Evolutionary conservation across 106 monocot genomes (phyloP).

Genomic region (Dendrobium officinale): DNA sequence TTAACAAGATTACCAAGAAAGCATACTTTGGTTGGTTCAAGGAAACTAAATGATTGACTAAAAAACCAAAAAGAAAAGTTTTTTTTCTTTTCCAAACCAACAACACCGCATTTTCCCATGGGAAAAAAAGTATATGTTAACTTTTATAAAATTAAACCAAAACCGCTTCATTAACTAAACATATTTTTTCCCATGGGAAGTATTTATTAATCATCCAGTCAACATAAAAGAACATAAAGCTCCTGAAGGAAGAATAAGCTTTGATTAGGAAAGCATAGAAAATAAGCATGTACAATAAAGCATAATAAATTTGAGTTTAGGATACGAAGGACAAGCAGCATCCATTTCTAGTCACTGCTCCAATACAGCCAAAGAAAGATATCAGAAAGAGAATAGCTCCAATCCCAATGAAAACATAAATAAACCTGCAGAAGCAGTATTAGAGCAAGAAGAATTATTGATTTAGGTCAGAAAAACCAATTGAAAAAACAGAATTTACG

Average conservation of each 20-base stretch:
- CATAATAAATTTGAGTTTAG: constrained; percentile 9
- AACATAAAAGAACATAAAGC: neutral
- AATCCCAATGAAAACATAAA: constrained; percentile 61
- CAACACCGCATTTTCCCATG: neutral
- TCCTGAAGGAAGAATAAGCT: neutral
- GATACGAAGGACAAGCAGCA: constrained; percentile 82
- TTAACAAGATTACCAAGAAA: constrained; percentile 66
- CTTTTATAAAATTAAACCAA: neutral
- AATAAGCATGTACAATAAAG: neutral
- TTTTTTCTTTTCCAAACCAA: neutral
- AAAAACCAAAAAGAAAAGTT: neutral
- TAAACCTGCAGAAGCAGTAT: constrained; percentile 48
- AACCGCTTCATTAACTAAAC: no score
- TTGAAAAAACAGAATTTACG: neutral
- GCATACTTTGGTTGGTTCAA: constrained; percentile 65
- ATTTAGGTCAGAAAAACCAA: neutral
- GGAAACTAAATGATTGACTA: constrained; percentile 19
- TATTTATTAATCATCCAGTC: neutral
- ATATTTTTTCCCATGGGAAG: neutral
- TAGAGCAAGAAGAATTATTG: neutral
- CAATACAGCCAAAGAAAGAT: constrained; percentile 68
- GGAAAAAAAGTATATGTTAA: neutral
- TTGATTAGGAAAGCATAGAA: neutral
- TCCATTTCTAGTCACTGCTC: constrained; percentile 44
- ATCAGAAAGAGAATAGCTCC: constrained; percentile 57